A percentile compares a stretch with the other conserved stretches of the same genome.
phyloP scores from a whole-genome alignment of 192 early-diverging fungal species.

The Rhizophagus sp. region DNA sequence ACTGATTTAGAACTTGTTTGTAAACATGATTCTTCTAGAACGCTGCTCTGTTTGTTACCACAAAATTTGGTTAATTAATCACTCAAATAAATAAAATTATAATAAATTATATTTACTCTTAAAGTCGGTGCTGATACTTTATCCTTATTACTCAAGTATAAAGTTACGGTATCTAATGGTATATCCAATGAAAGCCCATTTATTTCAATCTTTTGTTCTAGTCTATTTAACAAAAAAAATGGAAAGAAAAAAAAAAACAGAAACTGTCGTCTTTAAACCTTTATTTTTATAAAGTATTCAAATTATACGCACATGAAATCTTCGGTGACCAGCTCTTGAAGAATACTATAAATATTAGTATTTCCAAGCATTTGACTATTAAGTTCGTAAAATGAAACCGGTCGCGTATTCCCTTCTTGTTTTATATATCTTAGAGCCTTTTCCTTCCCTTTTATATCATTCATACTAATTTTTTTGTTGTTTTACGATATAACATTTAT shows the following conservation, averaged over 20 bases:
- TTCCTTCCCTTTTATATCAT: neutral
- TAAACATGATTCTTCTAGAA: neutral
- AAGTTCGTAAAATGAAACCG: neutral
- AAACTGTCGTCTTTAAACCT: neutral
- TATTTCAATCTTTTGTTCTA: neutral
- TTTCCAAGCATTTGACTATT: neutral
- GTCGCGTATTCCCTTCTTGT: neutral
- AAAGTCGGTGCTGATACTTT: neutral
- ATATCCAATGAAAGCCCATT: neutral
- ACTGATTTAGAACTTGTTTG: neutral
- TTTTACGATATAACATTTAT: no score
- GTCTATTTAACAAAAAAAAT: neutral
- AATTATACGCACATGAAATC: neutral
- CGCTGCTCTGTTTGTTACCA: neutral
- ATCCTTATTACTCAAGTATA: neutral
- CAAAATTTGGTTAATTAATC: neutral
- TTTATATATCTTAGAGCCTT: neutral
- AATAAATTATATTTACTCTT: neutral
- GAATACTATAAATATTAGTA: neutral
- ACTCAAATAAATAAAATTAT: neutral
- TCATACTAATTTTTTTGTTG: neutral
- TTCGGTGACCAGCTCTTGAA: neutral
- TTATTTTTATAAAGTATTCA: neutral
- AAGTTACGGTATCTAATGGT: neutral
- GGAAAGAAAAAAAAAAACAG: no score